Evolutionary conservation across 768 basidiomycete genomes (phyloP).

Genomic region (Tylopilus sp.): DNA sequence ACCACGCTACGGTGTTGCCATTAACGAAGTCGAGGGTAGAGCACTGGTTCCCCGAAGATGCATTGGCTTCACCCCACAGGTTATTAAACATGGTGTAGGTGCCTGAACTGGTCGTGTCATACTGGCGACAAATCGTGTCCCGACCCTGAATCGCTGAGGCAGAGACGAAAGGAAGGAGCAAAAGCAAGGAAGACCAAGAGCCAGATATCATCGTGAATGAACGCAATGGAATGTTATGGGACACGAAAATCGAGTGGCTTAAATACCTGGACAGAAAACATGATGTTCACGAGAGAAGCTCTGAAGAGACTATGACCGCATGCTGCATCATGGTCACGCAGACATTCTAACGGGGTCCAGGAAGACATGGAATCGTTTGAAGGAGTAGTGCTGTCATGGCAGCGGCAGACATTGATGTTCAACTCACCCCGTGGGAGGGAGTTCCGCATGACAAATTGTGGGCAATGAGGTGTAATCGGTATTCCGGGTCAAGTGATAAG

Average conservation of each 20-base stretch:
- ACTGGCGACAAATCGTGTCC: background rate
- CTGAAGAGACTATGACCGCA: background rate
- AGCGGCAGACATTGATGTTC: background rate
- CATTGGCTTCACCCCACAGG: conserved; percentile 41
- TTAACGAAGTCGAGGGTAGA: conserved; percentile 44
- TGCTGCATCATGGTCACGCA: background rate
- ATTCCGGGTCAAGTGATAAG: background rate
- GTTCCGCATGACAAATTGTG: background rate
- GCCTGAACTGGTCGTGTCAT: conserved; percentile 40
- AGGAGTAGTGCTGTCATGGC: background rate
- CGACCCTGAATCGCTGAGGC: background rate
- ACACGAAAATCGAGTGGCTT: background rate
- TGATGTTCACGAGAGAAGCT: background rate
- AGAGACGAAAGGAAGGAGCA: background rate
- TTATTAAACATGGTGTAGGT: conserved; percentile 35
- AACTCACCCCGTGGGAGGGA: background rate
- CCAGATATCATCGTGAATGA: background rate
- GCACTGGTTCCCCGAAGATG: conserved; percentile 50
- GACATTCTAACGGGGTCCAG: background rate
- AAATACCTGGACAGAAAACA: conserved; percentile 2
- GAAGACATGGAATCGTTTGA: background rate
- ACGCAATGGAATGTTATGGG: background rate
- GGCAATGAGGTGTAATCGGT: background rate
- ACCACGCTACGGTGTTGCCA: conserved; percentile 49
- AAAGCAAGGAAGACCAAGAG: background rate